Percentiles rank a stretch among this genome's conserved stretches.
Conservation (phyloP, 257 asterid genomes). For the Solanum appendiculatum region DNA sequence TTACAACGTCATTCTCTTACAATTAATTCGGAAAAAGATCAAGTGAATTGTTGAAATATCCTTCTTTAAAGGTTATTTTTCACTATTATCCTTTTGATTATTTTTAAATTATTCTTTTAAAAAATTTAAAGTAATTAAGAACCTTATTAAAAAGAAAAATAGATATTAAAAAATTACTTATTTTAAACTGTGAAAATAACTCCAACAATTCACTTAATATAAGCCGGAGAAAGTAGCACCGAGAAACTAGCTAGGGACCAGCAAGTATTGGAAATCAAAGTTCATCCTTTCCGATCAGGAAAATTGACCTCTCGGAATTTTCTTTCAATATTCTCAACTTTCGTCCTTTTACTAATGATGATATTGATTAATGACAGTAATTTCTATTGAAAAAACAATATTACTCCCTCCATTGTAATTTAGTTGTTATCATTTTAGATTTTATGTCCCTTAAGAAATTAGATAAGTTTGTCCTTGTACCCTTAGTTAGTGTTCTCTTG, state of each 20-base stretch:
- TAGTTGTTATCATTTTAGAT: too few relatives aligned
- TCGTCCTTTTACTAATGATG: not conserved
- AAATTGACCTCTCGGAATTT: not conserved
- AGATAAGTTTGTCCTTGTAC: too few relatives aligned
- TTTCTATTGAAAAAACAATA: too few relatives aligned
- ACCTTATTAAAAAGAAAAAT: too few relatives aligned
- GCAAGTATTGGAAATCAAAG: not conserved
- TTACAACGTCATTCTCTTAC: not conserved
- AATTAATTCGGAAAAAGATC: not conserved
- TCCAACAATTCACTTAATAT: not conserved
- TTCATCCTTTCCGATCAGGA: not conserved
- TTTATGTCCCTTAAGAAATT: too few relatives aligned
- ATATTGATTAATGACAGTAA: too few relatives aligned
- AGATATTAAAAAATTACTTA: too few relatives aligned
- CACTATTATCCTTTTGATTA: not conserved
- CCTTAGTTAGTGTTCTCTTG: too few relatives aligned
- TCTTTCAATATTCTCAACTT: not conserved
- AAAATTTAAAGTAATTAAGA: too few relatives aligned
- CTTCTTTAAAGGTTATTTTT: not conserved
- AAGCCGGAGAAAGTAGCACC: not conserved
- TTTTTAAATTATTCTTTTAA: too few relatives aligned
- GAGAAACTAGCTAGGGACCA: not conserved
- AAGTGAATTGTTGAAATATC: not conserved
- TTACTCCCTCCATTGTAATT: too few relatives aligned
- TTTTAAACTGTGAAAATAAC: too few relatives aligned